Percentiles rank a stretch among this genome's conserved stretches.
phyloP scores from a whole-genome alignment of 257 asterid species.

The Echium plantagineum region DNA sequence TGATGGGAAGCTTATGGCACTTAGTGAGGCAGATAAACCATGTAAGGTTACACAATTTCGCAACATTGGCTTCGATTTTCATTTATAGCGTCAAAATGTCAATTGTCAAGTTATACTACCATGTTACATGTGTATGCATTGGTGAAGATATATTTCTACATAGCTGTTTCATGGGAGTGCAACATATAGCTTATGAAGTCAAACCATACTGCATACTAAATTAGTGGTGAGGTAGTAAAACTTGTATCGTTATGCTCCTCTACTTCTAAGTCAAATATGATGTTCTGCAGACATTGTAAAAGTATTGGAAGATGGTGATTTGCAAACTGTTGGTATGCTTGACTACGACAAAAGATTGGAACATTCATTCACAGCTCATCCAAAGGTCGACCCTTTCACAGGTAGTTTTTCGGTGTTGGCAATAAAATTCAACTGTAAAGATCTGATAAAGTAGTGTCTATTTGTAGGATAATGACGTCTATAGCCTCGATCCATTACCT shows the following conservation, averaged over 20 bases:
- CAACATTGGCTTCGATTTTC: no score
- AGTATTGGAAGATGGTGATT: slow-evolving; percentile 95
- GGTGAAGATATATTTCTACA: no score
- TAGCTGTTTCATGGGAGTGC: no score
- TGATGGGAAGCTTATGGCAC: slow-evolving; percentile 90
- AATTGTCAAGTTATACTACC: no score
- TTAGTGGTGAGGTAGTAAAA: no score
- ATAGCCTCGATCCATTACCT: not conserved
- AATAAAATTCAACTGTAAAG: no score
- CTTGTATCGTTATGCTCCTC: not conserved
- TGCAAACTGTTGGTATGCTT: slow-evolving; percentile 83
- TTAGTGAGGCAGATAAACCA: slow-evolving; percentile 85
- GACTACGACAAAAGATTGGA: slow-evolving; percentile 83
- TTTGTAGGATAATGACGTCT: not conserved
- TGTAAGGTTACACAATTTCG: slow-evolving; percentile 14
- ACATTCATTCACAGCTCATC: slow-evolving; percentile 95
- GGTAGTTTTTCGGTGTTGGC: slow-evolving; percentile 38
- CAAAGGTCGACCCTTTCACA: slow-evolving; percentile 86
- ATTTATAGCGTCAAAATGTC: no score
- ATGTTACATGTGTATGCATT: no score
- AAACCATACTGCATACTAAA: no score
- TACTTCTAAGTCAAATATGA: slow-evolving; percentile 2
- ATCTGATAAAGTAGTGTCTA: not conserved
- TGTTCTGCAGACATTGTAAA: slow-evolving; percentile 52
- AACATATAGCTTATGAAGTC: no score